Percentiles rank a stretch among this genome's conserved stretches.
phyloP scores from a whole-genome alignment of 176 grass and related monocot genomes.

The Raddia guianensis region DNA sequence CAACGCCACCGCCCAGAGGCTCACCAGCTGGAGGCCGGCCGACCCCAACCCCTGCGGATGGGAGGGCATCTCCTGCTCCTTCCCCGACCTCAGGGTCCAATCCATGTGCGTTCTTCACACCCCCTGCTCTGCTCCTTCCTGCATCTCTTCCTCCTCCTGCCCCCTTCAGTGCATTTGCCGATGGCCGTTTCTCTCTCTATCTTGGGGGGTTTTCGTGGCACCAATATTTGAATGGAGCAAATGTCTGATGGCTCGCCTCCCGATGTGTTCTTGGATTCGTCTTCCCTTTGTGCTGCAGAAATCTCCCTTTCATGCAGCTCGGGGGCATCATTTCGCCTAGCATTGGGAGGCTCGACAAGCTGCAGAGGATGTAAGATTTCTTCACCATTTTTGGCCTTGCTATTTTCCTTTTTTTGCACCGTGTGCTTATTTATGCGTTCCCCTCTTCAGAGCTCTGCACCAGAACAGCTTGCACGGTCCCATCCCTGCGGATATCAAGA shows the following conservation, averaged over 20 bases:
- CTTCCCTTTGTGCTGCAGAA: slow-evolving; percentile 45
- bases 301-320: slow-evolving; percentile 93
- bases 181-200: not conserved
- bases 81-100: slow-evolving; percentile 95
- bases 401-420: not conserved
- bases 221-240: not conserved
- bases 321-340: slow-evolving; percentile 76
- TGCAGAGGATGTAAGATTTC: slow-evolving; percentile 77
- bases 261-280: slow-evolving; percentile 42
- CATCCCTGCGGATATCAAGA: slow-evolving; percentile 87
- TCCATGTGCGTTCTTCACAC: slow-evolving; percentile 56
- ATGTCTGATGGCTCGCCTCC: slow-evolving; percentile 19
- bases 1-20: slow-evolving; percentile 63
- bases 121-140: not conserved
- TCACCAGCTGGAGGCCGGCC: slow-evolving; percentile 63
- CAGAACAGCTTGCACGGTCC: slow-evolving; percentile 95
- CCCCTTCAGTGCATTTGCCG: too few relatives aligned
- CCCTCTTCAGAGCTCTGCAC: slow-evolving; percentile 74
- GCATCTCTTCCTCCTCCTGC: not conserved
- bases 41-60: slow-evolving; percentile 83
- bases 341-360: slow-evolving; percentile 80
- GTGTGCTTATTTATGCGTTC: not conserved
- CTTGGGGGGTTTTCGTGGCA: not conserved
- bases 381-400: not conserved
- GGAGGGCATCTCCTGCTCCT: slow-evolving; percentile 90